Conservation (phyloP, 1,139 yeast genomes). For the Pichia sp. region DNA sequence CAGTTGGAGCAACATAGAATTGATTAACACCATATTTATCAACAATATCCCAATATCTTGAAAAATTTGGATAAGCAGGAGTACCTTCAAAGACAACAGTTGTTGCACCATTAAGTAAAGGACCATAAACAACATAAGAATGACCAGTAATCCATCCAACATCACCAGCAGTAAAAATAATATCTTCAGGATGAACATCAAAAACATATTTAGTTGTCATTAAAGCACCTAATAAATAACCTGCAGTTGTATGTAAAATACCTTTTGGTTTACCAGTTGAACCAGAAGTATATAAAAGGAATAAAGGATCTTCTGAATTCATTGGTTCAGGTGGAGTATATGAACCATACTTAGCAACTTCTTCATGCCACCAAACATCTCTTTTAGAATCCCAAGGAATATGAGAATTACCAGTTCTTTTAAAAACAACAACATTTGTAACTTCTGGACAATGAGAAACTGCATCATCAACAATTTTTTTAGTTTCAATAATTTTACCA, state of each 20-base stretch:
- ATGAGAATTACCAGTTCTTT: constrained; percentile 64
- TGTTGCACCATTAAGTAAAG: constrained; percentile 70
- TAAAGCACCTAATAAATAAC: constrained; percentile 66
- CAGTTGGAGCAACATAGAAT: constrained; percentile 88
- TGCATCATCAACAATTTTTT: constrained; percentile 79
- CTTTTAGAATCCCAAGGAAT: constrained; percentile 57
- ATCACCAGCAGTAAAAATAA: constrained; percentile 79
- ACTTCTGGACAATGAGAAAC: constrained; percentile 64
- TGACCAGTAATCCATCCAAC: constrained; percentile 90
- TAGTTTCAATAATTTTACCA: constrained; percentile 76
- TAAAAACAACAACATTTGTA: constrained; percentile 60
- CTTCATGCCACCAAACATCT: constrained; percentile 82
- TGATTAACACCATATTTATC: constrained; percentile 73
- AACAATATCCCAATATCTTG: constrained; percentile 80
- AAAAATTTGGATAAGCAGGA: constrained; percentile 74
- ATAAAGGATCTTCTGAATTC: constrained; percentile 55
- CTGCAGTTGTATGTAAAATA: constrained; percentile 71
- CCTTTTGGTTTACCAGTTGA: constrained; percentile 70
- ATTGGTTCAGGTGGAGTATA: constrained; percentile 58
- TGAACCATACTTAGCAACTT: constrained; percentile 58
- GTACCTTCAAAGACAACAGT: constrained; percentile 83
- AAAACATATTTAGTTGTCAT: constrained; percentile 68
- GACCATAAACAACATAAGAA: constrained; percentile 78
- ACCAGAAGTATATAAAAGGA: constrained; percentile 61
- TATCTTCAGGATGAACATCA: constrained; percentile 68